Evolutionary conservation across 1,284 basidiomycete species (phyloP), one percentile per base, ranked within the genome.

Genomic region (Gomphus sp.): DNA sequence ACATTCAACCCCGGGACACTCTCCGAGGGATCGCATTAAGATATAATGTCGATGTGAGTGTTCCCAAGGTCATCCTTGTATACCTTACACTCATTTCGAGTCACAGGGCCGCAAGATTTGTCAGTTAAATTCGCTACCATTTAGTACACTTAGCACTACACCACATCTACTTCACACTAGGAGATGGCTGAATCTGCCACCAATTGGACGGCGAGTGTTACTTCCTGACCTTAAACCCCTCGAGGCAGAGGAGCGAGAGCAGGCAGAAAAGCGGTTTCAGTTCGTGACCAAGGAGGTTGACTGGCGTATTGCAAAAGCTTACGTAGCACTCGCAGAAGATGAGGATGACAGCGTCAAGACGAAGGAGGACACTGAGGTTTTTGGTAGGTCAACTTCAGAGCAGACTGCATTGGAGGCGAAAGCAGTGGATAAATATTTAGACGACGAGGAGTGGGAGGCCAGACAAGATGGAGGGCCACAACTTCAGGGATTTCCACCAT

Each of bases 141-240:
- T 75, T 1, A 85, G 79, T 64, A 83, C 85, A 1, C 72, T 90
- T 16, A 80, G 73, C 54, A 88, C 84, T 0, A 88, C 82, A 0
- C 87, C 88, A 2, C 85, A 89, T 65, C 72, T 89, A 16, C 72
- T 90, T 4, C 87, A 89, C 69, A 89, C 87, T 0, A 80, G 86
- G 16, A 73, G 74, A 1, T 79, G 74, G 63, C 69, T 90, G 58
- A 66, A 74, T 25, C 77, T 81, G 56, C 85, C 78, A 4, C 73
- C 74, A 4, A 73, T 72, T 22, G 71, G 67, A 34, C 58, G 56
- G 54, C 55, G 49, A 14, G 52, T 60, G 1, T 60, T 66, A 1
- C 59, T 61, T 6, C 52, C 61, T 6, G 72, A 74, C 36, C 66
- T 70, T 16, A 71, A 72, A 52, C 68, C 73, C 36, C 71, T 76